Evolutionary conservation across 331 rosid genomes (phyloP).

Genomic region (Stylosanthes scabra): DNA sequence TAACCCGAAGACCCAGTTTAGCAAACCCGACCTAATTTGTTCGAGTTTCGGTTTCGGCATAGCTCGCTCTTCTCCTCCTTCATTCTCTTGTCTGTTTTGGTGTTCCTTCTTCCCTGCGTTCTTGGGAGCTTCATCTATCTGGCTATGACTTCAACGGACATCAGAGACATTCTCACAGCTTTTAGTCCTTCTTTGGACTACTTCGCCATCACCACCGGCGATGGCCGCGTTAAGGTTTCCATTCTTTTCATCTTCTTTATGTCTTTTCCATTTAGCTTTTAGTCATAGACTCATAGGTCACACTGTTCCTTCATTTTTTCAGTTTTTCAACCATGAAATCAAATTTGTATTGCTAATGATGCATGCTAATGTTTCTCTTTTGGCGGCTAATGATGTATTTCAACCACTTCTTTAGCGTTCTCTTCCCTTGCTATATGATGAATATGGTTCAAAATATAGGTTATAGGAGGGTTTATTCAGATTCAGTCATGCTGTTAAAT

Average conservation of each 20-base stretch:
- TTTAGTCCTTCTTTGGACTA: constrained; percentile 81
- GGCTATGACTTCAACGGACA: constrained; percentile 58
- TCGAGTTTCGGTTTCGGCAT: not conserved
- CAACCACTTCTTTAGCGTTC: not conserved
- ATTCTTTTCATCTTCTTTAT: not conserved
- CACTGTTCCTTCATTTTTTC: too few relatives aligned
- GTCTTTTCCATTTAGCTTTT: not conserved
- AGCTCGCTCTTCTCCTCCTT: not conserved
- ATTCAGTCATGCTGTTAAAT: not conserved
- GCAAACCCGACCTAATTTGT: constrained; percentile 9
- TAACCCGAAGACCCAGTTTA: not conserved
- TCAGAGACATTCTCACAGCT: constrained; percentile 79
- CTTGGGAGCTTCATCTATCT: constrained; percentile 1
- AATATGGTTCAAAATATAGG: not conserved
- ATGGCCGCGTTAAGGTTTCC: constrained; percentile 89
- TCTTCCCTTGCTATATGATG: not conserved
- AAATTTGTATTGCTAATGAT: too few relatives aligned
- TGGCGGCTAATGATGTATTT: too few relatives aligned
- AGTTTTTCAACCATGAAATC: too few relatives aligned
- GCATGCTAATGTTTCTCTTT: too few relatives aligned
- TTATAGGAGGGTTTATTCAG: not conserved
- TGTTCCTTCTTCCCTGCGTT: not conserved
- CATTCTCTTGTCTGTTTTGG: not conserved
- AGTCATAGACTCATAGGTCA: too few relatives aligned
- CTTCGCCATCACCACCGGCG: constrained; percentile 85